A percentile compares a stretch with the other conserved stretches of the same genome.
Evolutionary conservation across 78 protist species (phyloP).

Genomic region (Dictyostelium firmibasis): DNA sequence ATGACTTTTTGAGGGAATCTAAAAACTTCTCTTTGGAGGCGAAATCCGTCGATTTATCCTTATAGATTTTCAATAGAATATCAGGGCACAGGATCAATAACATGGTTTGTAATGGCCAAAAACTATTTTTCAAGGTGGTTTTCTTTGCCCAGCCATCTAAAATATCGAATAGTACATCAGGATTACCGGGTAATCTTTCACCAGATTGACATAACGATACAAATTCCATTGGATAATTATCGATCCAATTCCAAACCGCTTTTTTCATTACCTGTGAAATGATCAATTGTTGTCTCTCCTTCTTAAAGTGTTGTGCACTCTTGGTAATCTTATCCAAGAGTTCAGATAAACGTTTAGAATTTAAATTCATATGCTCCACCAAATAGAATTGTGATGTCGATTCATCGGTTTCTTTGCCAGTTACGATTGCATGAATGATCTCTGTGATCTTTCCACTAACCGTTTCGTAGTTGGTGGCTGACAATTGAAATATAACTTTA

Average conservation of each 20-base stretch:
- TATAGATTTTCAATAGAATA: conserved; percentile 43
- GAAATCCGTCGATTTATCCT: conserved; percentile 15
- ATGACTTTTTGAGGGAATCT: conserved; percentile 31
- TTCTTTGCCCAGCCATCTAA: conserved; percentile 58
- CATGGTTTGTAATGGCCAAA: conserved; percentile 84
- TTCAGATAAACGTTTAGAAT: conserved; percentile 48
- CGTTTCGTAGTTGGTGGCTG: conserved; percentile 71
- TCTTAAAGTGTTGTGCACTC: conserved; percentile 31
- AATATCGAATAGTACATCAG: conserved; percentile 73
- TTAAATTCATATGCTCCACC: conserved; percentile 63
- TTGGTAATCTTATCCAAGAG: conserved; percentile 45
- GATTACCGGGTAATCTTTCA: conserved; percentile 64
- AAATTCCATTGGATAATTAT: conserved; percentile 78
- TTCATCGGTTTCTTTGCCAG: conserved; percentile 24
- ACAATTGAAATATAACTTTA: conserved; percentile 65
- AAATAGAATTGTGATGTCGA: conserved; percentile 38
- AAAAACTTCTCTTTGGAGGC: conserved; percentile 49
- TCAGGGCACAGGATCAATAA: conserved; percentile 81
- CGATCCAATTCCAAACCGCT: conserved; percentile 84
- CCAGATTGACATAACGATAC: conserved; percentile 56
- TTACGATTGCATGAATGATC: conserved; percentile 21
- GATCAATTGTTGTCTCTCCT: conserved; percentile 56
- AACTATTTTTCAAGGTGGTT: conserved; percentile 56
- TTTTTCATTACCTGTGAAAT: conserved; percentile 38
- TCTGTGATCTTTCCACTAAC: conserved; percentile 59